phyloP scores from a whole-genome alignment of 2,329 filamentous ascomycete species.

The Aspergillus sp. region DNA sequence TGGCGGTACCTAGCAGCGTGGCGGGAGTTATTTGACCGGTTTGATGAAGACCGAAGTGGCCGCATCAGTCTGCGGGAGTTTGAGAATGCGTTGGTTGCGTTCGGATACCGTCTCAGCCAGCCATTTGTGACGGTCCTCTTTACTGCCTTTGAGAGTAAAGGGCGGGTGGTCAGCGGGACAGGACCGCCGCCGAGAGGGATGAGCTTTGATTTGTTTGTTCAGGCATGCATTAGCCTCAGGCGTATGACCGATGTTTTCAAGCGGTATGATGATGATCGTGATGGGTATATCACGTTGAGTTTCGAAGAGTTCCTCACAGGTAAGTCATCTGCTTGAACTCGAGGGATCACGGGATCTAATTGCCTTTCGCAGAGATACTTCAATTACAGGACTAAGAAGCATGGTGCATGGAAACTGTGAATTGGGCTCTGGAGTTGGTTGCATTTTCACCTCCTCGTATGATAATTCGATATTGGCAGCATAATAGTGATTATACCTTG shows the following conservation, averaged over 20 bases:
- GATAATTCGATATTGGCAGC: background rate
- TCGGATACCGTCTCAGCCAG: conserved; percentile 87
- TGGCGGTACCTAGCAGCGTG: conserved; percentile 96
- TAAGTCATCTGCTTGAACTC: conserved; percentile 31
- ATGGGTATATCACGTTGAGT: conserved; percentile 85
- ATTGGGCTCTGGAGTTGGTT: background rate
- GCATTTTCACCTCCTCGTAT: background rate
- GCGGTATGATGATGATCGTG: conserved; percentile 95
- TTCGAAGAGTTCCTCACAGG: conserved; percentile 80
- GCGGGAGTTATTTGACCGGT: conserved; percentile 92
- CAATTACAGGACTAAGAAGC: conserved; percentile 40
- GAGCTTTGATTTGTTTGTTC: conserved; percentile 96
- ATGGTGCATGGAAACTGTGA: background rate
- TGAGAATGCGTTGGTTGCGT: conserved; percentile 84
- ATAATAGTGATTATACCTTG: conserved; percentile 12
- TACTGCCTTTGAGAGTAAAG: conserved; percentile 76
- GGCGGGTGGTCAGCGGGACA: conserved; percentile 45
- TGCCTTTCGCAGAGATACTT: conserved; percentile 35
- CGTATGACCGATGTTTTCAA: conserved; percentile 99
- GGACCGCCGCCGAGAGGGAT: conserved; percentile 60
- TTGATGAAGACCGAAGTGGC: conserved; percentile 84
- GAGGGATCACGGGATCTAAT: background rate
- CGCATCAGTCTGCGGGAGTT: conserved; percentile 88
- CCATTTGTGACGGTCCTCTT: conserved; percentile 86
- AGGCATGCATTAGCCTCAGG: conserved; percentile 95